A percentile compares a stretch with the other conserved stretches of the same genome.
phyloP scores from a whole-genome alignment of 768 basidiomycete genomes.

The Leccinum uliginosum region DNA sequence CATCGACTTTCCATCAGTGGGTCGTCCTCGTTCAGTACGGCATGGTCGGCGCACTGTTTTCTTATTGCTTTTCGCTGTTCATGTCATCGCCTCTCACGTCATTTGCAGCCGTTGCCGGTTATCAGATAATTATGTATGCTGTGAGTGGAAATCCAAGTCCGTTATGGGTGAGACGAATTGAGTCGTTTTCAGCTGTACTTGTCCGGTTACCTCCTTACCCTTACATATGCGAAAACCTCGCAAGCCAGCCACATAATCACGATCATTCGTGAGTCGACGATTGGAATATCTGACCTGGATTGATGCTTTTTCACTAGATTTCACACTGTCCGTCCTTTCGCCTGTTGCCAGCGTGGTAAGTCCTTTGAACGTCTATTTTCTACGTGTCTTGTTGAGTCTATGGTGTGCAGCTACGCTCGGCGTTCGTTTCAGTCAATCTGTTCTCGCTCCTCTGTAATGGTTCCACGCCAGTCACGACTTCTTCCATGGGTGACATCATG shows the following conservation, averaged over 20 bases:
- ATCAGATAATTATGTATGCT: conserved; percentile 67
- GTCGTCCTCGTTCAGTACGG: conserved; percentile 67
- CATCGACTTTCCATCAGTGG: conserved; percentile 45
- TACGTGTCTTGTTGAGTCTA: neutral
- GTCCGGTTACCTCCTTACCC: conserved; percentile 61
- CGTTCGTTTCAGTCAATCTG: conserved; percentile 71
- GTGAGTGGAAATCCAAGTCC: conserved; percentile 37
- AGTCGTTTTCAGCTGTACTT: conserved; percentile 48
- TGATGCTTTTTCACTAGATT: conserved; percentile 37
- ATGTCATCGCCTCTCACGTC: conserved; percentile 65
- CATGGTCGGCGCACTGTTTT: conserved; percentile 60
- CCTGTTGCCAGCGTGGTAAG: conserved; percentile 68
- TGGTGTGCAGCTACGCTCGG: conserved; percentile 50
- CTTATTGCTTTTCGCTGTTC: conserved; percentile 61
- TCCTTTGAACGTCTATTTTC: conserved; percentile 5
- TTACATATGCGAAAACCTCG: conserved; percentile 67
- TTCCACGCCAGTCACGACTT: conserved; percentile 38
- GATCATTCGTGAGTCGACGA: conserved; percentile 44
- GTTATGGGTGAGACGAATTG: neutral
- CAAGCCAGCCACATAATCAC: conserved; percentile 51
- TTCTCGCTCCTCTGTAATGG: conserved; percentile 72
- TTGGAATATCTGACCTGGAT: neutral
- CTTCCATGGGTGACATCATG: conserved; percentile 49
- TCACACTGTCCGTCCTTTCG: conserved; percentile 60
- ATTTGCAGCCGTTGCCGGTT: conserved; percentile 69